Conservation (phyloP, 129 eudicot species). For the Scalesia atractyloides region DNA sequence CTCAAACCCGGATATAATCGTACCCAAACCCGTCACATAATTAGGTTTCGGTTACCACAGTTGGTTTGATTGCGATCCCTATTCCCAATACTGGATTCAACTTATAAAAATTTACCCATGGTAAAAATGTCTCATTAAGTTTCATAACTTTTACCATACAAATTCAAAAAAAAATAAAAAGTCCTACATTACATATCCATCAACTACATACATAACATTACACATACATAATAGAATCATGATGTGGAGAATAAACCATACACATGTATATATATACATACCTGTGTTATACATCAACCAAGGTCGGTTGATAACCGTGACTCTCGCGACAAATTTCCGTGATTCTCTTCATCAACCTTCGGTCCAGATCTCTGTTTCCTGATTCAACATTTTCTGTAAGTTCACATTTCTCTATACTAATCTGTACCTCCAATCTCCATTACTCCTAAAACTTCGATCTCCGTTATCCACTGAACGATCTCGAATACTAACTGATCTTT, state of each 20-base stretch:
- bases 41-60: too few relatives aligned
- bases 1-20: too few relatives aligned
- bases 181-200: background rate
- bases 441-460: constrained; percentile 13
- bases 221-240: constrained; percentile 2
- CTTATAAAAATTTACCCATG: too few relatives aligned
- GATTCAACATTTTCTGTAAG: constrained; percentile 19
- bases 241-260: constrained; percentile 26
- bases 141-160: too few relatives aligned
- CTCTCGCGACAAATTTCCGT: constrained; percentile 36
- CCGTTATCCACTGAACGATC: constrained; percentile 11
- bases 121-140: too few relatives aligned
- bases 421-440: background rate
- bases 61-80: too few relatives aligned
- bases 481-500: constrained; percentile 15
- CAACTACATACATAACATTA: too few relatives aligned
- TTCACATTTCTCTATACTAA: constrained; percentile 22
- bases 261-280: constrained; percentile 14
- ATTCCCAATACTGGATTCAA: too few relatives aligned
- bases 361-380: constrained; percentile 31
- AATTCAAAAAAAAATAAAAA: too few relatives aligned
- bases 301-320: constrained; percentile 34
- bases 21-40: too few relatives aligned
- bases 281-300: constrained; percentile 17
- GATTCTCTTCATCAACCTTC: constrained; percentile 28